phyloP scores from a whole-genome alignment of 2,329 filamentous ascomycete genomes.

The Gnomoniopsis smithogilvyi region DNA sequence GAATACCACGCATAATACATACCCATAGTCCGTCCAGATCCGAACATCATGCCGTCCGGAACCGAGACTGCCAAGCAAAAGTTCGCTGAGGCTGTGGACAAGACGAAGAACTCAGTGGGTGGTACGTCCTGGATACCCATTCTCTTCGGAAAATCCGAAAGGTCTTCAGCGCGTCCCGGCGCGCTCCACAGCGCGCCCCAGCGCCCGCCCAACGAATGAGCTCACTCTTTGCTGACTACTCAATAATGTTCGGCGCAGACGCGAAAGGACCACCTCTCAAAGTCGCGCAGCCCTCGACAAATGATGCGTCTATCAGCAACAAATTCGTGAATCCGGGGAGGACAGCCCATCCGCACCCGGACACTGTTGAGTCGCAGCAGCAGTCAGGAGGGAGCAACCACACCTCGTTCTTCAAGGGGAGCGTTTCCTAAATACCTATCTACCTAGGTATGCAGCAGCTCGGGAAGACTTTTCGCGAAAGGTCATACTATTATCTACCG shows the following conservation, averaged over 20 bases:
- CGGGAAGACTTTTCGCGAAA: too few relatives aligned
- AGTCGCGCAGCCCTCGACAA: slow-evolving; percentile 5
- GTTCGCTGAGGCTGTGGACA: slow-evolving; percentile 7
- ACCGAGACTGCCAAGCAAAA: slow-evolving; percentile 12
- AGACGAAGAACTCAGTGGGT: slow-evolving; percentile 9
- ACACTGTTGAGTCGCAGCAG: slow-evolving; percentile 5
- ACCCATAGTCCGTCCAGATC: background rate
- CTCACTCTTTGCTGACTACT: background rate
- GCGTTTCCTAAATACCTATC: background rate
- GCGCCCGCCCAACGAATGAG: too few relatives aligned
- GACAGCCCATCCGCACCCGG: slow-evolving; percentile 2
- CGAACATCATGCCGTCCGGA: background rate
- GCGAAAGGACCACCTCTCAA: slow-evolving; percentile 10
- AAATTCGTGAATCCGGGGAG: slow-evolving; percentile 10
- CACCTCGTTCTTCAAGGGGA: slow-evolving; percentile 15
- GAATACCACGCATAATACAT: background rate
- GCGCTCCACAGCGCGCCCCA: too few relatives aligned
- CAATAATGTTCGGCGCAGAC: background rate
- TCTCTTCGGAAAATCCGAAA: too few relatives aligned
- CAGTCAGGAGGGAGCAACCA: background rate
- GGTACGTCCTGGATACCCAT: background rate
- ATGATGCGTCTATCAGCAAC: slow-evolving; percentile 16
- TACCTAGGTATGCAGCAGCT: background rate
- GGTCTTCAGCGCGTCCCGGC: too few relatives aligned
- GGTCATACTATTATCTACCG: too few relatives aligned